Evolutionary conservation across 495 filamentous ascomycete species (phyloP).

Genomic region (Penicillium egyptiacum): DNA sequence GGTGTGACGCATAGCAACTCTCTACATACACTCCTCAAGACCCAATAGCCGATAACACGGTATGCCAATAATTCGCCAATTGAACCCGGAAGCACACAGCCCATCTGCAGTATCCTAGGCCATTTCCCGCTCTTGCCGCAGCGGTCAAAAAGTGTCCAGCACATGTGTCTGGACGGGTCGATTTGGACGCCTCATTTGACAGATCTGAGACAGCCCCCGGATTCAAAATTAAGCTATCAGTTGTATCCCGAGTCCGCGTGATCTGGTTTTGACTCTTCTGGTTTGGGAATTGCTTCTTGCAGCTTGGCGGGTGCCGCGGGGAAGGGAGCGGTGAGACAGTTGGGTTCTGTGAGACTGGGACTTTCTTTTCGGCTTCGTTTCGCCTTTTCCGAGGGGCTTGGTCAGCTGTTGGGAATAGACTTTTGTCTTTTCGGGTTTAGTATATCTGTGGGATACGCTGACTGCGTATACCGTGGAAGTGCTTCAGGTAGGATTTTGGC

Average conservation of each 20-base stretch:
- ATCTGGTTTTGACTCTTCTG: neutral
- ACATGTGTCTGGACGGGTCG: slow-evolving; percentile 8
- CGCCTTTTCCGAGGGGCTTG: neutral
- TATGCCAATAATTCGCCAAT: neutral
- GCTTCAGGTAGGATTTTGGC: neutral
- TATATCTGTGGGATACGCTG: neutral
- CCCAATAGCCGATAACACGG: neutral
- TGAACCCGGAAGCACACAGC: neutral
- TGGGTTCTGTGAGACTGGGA: neutral
- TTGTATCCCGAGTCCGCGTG: neutral
- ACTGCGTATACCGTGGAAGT: too few relatives aligned
- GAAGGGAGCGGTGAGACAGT: slow-evolving; percentile 9
- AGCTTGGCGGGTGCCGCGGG: neutral
- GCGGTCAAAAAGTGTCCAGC: slow-evolving; percentile 14
- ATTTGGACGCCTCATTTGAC: slow-evolving; percentile 3
- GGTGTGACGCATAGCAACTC: slow-evolving; percentile 2
- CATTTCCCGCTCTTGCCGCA: slow-evolving; percentile 5
- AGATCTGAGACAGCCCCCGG: neutral
- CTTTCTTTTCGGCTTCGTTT: slow-evolving; percentile 5
- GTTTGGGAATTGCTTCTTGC: neutral
- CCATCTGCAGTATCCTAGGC: neutral
- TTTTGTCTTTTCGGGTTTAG: neutral
- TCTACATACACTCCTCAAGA: neutral
- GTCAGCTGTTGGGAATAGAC: neutral
- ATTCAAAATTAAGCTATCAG: slow-evolving; percentile 6